Base-by-base conservation (phyloP, 1,139 yeast genomes). In the Saccharomycopsis phalli region DNA sequence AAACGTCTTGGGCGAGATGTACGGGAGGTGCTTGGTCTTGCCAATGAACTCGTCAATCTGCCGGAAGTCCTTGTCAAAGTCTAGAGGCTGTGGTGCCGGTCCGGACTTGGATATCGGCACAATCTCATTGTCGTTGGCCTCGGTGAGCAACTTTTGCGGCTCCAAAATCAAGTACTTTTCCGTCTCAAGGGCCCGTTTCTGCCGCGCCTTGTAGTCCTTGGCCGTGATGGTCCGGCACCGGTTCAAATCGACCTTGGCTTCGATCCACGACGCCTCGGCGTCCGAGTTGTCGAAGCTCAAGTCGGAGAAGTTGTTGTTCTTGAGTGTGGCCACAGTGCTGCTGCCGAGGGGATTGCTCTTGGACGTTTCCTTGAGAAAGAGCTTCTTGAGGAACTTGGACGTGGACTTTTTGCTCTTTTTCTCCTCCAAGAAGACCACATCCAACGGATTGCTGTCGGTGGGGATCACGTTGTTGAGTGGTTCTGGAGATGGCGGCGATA, bases 151-250 rank as follows among this genome's bases (percentile, higher is more conserved):
- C 47, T 74, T 79, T 50, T 78, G 76, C 0, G 95, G 94, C 51
- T 81, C 81, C 38, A 80, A 63, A 21, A 81, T 72, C 30, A 79
- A 57, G 25, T 72, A 68, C 1, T 81, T 76, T 46, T 81, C 83
- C 42, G 74, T 71, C 48, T 79, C 76, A n/a, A 79, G 71, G 4
- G 76, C 81, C 47, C 86, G 63, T 54, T 71, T 72, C 34, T 82
- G 77, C 48, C 97, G 68, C 11, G 69, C 64, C 45, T 76, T 79
- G 44, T 81, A 76, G 50, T 87, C 95, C 41, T 69, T 73, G 3
- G 77, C 66, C 1, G 83, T 73, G 35, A 87, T 62, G 0, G 95
- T 74, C 50, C 80, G 81, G 52, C 88, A 76, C 51, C 97, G 69
- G 54, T 81, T 76, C 40, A 88, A 62, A 43, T 81, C 88, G 5